phyloP scores from a whole-genome alignment of 108 stramenopile genomes.

The Bacterosira constricta region DNA sequence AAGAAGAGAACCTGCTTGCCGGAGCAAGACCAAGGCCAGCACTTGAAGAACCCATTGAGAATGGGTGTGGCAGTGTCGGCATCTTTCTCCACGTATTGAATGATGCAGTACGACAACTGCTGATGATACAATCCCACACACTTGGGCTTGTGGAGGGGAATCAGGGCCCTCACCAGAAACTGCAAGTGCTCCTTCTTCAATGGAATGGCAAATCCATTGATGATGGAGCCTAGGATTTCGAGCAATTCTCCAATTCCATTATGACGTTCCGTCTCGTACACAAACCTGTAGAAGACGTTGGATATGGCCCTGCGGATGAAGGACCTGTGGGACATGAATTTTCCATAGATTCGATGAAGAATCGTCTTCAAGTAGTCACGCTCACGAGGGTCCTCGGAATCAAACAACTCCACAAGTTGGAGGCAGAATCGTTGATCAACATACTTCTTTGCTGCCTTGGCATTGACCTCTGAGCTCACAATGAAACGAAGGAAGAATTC shows the following conservation, averaged over 20 bases:
- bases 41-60: slow-evolving; percentile 95
- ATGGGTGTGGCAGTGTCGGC: slow-evolving; percentile 96
- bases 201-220: slow-evolving; percentile 98
- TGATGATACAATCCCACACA: slow-evolving; percentile 98
- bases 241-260: slow-evolving; percentile 98
- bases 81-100: slow-evolving; percentile 99
- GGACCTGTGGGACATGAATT: slow-evolving; percentile 98
- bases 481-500: slow-evolving; percentile 99
- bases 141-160: slow-evolving; percentile 98
- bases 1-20: slow-evolving; percentile 96
- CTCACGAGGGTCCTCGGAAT: slow-evolving; percentile 98
- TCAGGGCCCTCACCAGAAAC: slow-evolving; percentile 94
- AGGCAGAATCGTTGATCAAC: slow-evolving; percentile 95
- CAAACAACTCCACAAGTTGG: slow-evolving; percentile 97
- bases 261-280: slow-evolving; percentile 97
- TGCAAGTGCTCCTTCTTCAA: slow-evolving; percentile 98
- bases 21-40: slow-evolving; percentile 96
- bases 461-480: slow-evolving; percentile 94
- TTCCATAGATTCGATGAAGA: slow-evolving; percentile 98
- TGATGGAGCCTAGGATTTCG: slow-evolving; percentile 98
- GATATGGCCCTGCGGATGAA: slow-evolving; percentile 97
- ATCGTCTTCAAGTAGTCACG: slow-evolving; percentile 99
- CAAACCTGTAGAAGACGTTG: slow-evolving; percentile 96
- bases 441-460: slow-evolving; percentile 99
- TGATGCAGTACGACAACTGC: slow-evolving; percentile 99